Percentiles rank a stretch among this genome's conserved stretches.
phyloP scores from a whole-genome alignment of 1,139 yeast species.

The Taphrina wiesneri region DNA sequence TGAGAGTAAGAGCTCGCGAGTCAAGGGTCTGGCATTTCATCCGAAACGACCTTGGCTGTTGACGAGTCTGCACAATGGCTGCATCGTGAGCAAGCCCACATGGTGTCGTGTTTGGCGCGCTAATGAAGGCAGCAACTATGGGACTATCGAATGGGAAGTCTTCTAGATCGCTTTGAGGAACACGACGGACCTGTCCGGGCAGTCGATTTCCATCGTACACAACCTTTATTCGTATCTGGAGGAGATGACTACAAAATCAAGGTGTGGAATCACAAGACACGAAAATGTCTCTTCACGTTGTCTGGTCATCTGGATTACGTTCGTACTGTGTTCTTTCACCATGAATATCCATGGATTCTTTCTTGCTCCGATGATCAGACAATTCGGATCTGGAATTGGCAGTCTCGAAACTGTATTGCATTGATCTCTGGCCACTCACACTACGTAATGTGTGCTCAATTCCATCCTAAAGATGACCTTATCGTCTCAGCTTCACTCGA shows the following conservation, averaged over 20 bases:
- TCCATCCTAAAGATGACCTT: conserved; percentile 93
- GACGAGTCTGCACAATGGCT: conserved; percentile 69
- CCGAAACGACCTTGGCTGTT: conserved; percentile 96
- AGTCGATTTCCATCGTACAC: conserved; percentile 95
- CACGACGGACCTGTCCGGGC: conserved; percentile 98
- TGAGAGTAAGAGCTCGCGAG: conserved; percentile 97
- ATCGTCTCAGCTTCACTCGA: conserved; percentile 94
- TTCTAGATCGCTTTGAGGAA: conserved; percentile 94
- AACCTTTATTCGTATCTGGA: conserved; percentile 93
- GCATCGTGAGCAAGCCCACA: conserved; percentile 24
- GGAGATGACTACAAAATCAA: conserved; percentile 95
- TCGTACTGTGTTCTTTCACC: conserved; percentile 91
- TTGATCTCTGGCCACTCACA: conserved; percentile 97
- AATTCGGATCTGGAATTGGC: conserved; percentile 99
- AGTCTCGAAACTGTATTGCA: conserved; percentile 85
- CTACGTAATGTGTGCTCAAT: conserved; percentile 97
- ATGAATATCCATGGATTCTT: conserved; percentile 95
- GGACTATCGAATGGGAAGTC: conserved; percentile 99
- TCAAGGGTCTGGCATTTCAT: conserved; percentile 97
- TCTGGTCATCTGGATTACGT: conserved; percentile 93
- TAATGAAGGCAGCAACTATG: conserved; percentile 61
- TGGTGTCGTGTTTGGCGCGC: conserved; percentile 30
- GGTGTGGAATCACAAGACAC: conserved; percentile 92
- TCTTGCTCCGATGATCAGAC: conserved; percentile 98
- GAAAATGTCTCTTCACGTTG: conserved; percentile 87